Conservation (phyloP, 257 asterid genomes). For the Perilla frutescens region DNA sequence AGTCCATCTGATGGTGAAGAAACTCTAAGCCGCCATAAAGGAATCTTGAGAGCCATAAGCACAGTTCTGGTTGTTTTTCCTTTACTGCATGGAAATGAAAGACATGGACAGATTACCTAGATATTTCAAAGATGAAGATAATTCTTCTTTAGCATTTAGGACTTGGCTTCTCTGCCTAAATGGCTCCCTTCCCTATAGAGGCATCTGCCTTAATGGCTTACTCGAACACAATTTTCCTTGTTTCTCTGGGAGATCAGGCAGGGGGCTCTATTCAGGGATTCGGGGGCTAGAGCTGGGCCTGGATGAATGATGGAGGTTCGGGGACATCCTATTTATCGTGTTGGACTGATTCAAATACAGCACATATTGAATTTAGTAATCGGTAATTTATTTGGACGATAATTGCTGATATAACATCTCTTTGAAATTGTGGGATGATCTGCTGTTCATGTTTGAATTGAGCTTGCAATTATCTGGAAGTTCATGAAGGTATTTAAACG, state of each 20-base stretch:
- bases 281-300: neutral
- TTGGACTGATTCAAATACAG: neutral
- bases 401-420: slow-evolving; percentile 3
- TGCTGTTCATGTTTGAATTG: neutral
- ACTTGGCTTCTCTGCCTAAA: slow-evolving; percentile 13
- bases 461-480: slow-evolving; percentile 21
- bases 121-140: slow-evolving; percentile 31
- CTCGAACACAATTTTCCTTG: neutral
- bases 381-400: neutral
- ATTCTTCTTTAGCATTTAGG: slow-evolving; percentile 4
- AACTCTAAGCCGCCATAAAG: slow-evolving; percentile 19
- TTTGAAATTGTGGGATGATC: neutral
- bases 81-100: slow-evolving; percentile 28
- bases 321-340: neutral
- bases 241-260: neutral
- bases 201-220: neutral
- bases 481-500: slow-evolving; percentile 5
- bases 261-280: neutral
- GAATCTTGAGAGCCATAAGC: slow-evolving; percentile 31
- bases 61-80: slow-evolving; percentile 16
- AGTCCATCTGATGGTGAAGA: slow-evolving; percentile 18
- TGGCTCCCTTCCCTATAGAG: neutral
- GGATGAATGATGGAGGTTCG: neutral
- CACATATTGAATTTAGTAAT: slow-evolving; percentile 9
- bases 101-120: slow-evolving; percentile 23